Evolutionary conservation across 1,139 yeast genomes (phyloP), one percentile per base, ranked within the genome.

Genomic region (Blastobotrys petasosporus): DNA sequence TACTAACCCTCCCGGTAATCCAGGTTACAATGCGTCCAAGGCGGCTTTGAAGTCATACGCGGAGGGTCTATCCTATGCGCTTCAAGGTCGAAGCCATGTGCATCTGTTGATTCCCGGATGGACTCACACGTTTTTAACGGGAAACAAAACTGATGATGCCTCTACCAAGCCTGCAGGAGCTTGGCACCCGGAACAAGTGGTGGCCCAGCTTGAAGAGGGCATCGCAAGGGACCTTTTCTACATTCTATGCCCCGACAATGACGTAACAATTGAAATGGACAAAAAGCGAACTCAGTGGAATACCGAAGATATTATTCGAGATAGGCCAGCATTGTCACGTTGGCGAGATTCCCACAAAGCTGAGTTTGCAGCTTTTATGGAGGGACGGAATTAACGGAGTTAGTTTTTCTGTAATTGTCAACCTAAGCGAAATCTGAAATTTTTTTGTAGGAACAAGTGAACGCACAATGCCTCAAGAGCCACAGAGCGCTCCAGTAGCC

Each of bases 1-100:
- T 50, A 59, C 63, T 37, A 59, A 59, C 45, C 63, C 63, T 5
- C 63, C 63, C 4, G 63, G 63, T 1, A 59, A 59, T 42, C 61
- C 62, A 9, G 60, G 58, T 28, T 59, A 59, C 52, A 59, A 59
- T 49, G 57, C 61, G 11, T 57, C 61, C 25, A 59, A 59, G 47
- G 62, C 62, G n/a, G 63, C 63, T 1, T 52, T 59, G 37, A 56
- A 57, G 41, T 49, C 53, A 13, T 51, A 54, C 42, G 60, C 60
- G 23, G 63, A 59, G 48, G 61, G 59, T 12, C 41, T 59, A 34
- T 55, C 62, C 6, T 58, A 50, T 46, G 54, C 53, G 12, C 47
- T 58, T 15, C 50, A 51, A 12, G 56, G 50, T 1, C 46, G 51
- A 15, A 31, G 15, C 5, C 31, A 39, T 12, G 49, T 56, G 33